Conservation (phyloP, 345 rosid genomes). For the Triadica sebifera region DNA sequence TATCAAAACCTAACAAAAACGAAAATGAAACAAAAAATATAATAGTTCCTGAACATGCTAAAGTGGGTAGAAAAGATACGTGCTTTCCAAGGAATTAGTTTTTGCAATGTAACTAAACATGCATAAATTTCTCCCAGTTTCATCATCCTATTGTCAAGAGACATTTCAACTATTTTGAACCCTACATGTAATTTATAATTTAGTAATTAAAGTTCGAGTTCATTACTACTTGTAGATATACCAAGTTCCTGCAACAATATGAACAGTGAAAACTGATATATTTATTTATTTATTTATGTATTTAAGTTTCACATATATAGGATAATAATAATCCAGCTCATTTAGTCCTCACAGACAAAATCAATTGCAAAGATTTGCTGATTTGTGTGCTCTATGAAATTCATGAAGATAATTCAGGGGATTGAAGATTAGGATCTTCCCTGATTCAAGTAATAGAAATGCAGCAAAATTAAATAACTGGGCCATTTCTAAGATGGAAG, state of each 20-base stretch:
- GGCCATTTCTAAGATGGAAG: background rate
- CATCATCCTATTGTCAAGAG: constrained; percentile 1
- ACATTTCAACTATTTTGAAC: background rate
- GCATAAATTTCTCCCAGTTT: background rate
- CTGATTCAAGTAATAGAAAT: background rate
- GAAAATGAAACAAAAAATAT: background rate
- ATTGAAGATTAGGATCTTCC: background rate
- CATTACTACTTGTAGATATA: background rate
- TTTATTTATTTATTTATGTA: no score
- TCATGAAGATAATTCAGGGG: background rate
- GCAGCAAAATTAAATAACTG: background rate
- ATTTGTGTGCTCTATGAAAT: background rate
- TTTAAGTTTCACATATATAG: no score
- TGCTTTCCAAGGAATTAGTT: background rate
- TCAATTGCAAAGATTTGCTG: no score
- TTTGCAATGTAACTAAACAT: background rate
- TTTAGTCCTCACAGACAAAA: background rate
- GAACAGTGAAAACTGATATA: background rate
- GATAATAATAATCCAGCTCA: background rate
- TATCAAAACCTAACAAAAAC: background rate
- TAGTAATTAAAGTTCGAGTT: no score
- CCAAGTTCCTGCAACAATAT: background rate
- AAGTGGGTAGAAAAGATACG: background rate
- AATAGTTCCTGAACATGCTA: background rate
- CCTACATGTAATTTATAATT: no score